Conservation (phyloP, 1,284 basidiomycete species). For the Rhodofomes roseus region DNA sequence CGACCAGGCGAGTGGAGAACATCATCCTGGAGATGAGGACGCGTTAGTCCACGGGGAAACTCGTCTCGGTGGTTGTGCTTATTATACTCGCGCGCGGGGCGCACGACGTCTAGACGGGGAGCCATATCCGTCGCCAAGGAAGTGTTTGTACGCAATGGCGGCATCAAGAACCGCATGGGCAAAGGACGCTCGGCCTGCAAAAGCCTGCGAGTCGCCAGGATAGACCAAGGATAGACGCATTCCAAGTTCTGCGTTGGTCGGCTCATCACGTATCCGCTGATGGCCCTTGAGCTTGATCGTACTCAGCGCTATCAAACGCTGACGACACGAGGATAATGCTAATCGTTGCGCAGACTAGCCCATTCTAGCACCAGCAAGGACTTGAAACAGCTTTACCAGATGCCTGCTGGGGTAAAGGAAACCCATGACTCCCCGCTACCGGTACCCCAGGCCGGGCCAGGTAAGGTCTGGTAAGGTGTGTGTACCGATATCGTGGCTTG, state of each 20-base stretch:
- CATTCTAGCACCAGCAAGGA: not conserved
- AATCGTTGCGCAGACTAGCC: not conserved
- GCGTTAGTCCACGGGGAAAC: not conserved
- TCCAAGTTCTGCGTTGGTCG: not conserved
- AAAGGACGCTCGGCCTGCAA: not conserved
- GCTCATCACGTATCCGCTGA: not conserved
- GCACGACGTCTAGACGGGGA: not conserved
- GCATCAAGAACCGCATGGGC: not conserved
- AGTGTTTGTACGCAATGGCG: not conserved
- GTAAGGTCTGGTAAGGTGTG: too few species aligned
- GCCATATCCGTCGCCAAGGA: not conserved
- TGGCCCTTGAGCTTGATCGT: not conserved
- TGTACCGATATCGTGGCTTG: not conserved
- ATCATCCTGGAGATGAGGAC: conserved; percentile 7
- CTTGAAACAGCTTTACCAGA: not conserved
- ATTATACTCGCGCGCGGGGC: not conserved
- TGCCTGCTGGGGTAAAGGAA: not conserved
- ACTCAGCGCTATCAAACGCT: not conserved
- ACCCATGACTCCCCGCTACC: not conserved
- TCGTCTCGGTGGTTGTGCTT: not conserved
- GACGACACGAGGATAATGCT: not conserved
- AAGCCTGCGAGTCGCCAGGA: too few species aligned
- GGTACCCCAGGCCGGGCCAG: not conserved
- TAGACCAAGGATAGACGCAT: too few species aligned
- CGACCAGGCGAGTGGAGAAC: conserved; percentile 10